Percentiles rank a stretch among this genome's conserved stretches.
These are phyloP conservation scores for Capsicum rhomboideum DNA, from an alignment of 257 asterid species.

Conservation along the genomic window DNA sequence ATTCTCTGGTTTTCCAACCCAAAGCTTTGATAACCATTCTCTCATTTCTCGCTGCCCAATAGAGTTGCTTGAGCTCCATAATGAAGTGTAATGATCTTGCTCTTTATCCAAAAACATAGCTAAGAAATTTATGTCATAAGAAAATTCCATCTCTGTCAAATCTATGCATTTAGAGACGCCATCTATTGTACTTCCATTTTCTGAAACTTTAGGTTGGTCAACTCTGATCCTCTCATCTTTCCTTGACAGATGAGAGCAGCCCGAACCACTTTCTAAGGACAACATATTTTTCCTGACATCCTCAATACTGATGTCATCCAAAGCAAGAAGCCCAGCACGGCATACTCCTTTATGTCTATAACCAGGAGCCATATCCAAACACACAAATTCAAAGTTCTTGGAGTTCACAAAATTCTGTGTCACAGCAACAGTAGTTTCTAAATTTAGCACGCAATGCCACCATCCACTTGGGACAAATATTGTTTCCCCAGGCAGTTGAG, in stretches of 20 bases:
- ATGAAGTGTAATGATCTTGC: conserved; percentile 71
- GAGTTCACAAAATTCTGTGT: conserved; percentile 91
- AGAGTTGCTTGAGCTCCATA: conserved; percentile 81
- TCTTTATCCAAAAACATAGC: conserved; percentile 69
- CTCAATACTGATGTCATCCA: conserved; percentile 46
- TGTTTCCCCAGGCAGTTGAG: conserved; percentile 97
- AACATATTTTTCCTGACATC: conserved; percentile 24
- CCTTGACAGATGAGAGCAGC: conserved; percentile 44
- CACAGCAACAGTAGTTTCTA: conserved; percentile 89
- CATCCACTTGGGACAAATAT: conserved; percentile 98
- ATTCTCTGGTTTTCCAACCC: conserved; percentile 63
- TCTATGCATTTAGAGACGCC: conserved; percentile 17
- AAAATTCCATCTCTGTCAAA: conserved; percentile 38
- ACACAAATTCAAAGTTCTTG: conserved; percentile 77
- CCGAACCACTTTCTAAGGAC: conserved; percentile 23
- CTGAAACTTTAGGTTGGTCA: conserved; percentile 22
- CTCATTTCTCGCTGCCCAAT: conserved; percentile 97
- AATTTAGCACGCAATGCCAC: conserved; percentile 98
- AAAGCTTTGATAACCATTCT: conserved; percentile 80
- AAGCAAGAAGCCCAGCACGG: conserved; percentile 95
- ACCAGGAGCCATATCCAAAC: conserved; percentile 99
- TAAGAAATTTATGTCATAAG: conserved; percentile 72
- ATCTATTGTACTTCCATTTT: conserved; percentile 16
- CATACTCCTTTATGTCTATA: conserved; percentile 86
- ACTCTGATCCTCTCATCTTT: conserved; percentile 61